Base-by-base conservation (phyloP, 495 filamentous ascomycete species). In the Aspergillus ostianus region DNA sequence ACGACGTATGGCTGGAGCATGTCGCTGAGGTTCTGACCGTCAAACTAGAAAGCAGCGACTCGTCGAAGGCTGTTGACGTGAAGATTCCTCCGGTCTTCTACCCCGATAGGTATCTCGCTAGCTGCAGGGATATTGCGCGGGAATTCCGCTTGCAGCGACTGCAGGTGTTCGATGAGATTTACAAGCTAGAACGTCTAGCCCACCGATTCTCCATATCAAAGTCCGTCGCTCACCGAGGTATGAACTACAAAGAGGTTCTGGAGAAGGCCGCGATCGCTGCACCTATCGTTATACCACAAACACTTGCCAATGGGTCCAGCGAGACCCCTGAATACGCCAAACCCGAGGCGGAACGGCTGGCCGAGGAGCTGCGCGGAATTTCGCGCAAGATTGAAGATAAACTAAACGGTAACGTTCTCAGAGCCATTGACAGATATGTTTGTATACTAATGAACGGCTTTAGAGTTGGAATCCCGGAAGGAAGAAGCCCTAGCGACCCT, bases 21-120 rank as follows among this genome's bases (percentile, higher is more conserved):
- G 70, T 89, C 51, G 81, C 84, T 0, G 87, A 93, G n/a, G 81
- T 97, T 15, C 60, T 96, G 45, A 83, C 81, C 6, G 77, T 91
- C 59, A 82, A 81, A 50, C 63, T 91, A 6, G 75, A 77, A 23
- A 77, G 78, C 26, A 64, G 75, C 0, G 76, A 80, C 2, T 64
- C 75, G 8, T 73, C 74, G 29, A 77, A 80, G 12, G 74, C 78
- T 4, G 70, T 84, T 27, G 81, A 82, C 48, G 74, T 93, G 47
- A 84, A 87, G 15, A 82, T 93, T 19, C 90, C 91, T 30, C 73
- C 83, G 17, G 78, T 84, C 0, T 85, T 92, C 63, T 95, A 93
- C 65, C 81, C 86, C 8, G 92, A 96, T 69, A 82, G 91, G 41
- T 97, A 96, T 70, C 70, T 92, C 58, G 79, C 84, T 54, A 73